Percentiles rank a stretch among this genome's conserved stretches.
Evolutionary conservation across 345 rosid genomes (phyloP).

Genomic region (Corymbia maculata): DNA sequence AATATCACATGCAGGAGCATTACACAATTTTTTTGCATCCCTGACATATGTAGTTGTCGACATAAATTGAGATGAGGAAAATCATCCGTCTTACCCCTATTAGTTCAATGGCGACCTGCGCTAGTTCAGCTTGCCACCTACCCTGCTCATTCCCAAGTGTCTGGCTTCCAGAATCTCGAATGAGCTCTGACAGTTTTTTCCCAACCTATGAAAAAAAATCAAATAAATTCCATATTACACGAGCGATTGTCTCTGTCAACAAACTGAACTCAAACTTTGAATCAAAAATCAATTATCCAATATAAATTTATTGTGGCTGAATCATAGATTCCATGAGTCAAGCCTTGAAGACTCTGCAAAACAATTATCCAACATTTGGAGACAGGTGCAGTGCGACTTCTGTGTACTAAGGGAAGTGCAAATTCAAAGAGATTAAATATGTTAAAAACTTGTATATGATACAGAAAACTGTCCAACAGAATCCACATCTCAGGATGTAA

Average conservation of each 20-base stretch:
- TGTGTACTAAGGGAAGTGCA: neutral
- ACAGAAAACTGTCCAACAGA: neutral
- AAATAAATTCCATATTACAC: neutral
- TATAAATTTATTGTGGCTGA: neutral
- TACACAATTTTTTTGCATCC: neutral
- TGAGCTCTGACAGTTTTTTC: conserved; percentile 87
- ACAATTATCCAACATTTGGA: neutral
- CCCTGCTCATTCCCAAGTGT: conserved; percentile 73
- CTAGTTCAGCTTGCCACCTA: conserved; percentile 94
- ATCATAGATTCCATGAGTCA: neutral
- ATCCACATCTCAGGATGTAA: neutral
- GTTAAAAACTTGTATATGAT: neutral
- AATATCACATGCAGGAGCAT: neutral
- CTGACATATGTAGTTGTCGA: neutral
- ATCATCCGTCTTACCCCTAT: conserved; percentile 48
- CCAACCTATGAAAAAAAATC: conserved; percentile 51
- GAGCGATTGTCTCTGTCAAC: neutral
- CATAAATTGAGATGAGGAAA: neutral
- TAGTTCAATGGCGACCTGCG: conserved; percentile 93
- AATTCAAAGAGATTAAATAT: neutral
- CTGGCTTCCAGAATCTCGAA: conserved; percentile 87
- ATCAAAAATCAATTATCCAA: neutral
- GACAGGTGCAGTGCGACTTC: neutral
- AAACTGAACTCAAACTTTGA: neutral
- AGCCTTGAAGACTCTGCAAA: neutral